These are phyloP conservation scores for Mortierella antarctica DNA, from an alignment of 192 early-diverging fungal species.

Conservation along the genomic window DNA sequence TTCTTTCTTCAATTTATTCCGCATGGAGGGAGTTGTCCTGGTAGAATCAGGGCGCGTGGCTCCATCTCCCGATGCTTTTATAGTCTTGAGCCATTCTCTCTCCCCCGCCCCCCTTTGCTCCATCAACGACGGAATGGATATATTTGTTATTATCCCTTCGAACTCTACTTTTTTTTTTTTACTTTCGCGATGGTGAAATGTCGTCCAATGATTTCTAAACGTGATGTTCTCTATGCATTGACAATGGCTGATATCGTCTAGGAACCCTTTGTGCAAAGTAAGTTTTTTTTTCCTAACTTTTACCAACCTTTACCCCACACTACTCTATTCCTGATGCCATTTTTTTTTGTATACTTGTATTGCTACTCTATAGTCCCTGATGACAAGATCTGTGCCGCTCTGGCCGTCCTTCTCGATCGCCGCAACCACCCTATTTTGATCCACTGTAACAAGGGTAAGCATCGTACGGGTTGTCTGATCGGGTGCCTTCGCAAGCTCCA, in stretches of 20 bases:
- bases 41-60: not conserved
- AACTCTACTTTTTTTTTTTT: constrained; percentile 14
- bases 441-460: constrained; percentile 99
- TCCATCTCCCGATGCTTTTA: constrained; percentile 11
- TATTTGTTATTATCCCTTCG: not conserved
- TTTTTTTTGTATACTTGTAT: constrained; percentile 1
- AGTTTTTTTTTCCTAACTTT: constrained; percentile 9
- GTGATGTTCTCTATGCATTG: not conserved
- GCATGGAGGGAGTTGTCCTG: not conserved
- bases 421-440: constrained; percentile 89
- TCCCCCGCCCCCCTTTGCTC: not conserved
- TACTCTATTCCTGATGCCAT: not conserved
- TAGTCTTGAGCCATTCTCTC: not conserved
- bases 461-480: constrained; percentile 96
- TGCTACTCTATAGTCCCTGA: constrained; percentile 61
- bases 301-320: not conserved
- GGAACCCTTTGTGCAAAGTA: constrained; percentile 78
- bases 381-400: constrained; percentile 67
- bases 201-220: constrained; percentile 39
- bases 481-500: constrained; percentile 95
- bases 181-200: constrained; percentile 14
- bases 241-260: constrained; percentile 20
- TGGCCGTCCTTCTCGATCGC: constrained; percentile 68
- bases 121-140: not conserved
- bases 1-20: constrained; percentile 18